Base-by-base conservation (phyloP, 163 green algal genomes). In the Chloroidium sp. region DNA sequence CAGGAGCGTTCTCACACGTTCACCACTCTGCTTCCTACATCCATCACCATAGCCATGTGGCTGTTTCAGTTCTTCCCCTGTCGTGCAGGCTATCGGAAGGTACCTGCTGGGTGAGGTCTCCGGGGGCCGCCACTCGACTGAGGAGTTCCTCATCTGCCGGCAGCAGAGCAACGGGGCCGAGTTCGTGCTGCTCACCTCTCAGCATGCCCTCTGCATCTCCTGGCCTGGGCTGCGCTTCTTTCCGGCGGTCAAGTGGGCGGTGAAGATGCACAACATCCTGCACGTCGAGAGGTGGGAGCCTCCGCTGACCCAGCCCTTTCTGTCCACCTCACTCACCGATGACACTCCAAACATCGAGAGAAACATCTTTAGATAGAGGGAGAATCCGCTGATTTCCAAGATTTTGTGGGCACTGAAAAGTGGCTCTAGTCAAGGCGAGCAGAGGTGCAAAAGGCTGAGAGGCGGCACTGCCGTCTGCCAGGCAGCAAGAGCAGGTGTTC, bases 101-200 rank as follows among this genome's bases (percentile, higher is more conserved):
- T 86, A 77, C 62, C 64, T 92, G 81, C 78, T 91, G 62, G 14
- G 61, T 0, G 81, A 84, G 75, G 60, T 92, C 8, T 81, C 85
- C 61, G 6, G 14, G 3, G 69, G 78, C 1, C 78, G 67, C 68
- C 69, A 68, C n/a, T 74, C 79, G 36, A 36, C 57, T 4, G 76
- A 76, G 10, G 76, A 59, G 1, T 86, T 86, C 58, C 4, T 83
- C 3, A 12, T 79, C 2, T 86, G 82, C 69, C 78, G 61, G 3
- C 82, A 81, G 69, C 69, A 83, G 68, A 60, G 61, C 8, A 57
- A 2, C 3, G 69, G 69, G 58, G 57, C 12, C 6, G 69, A 77
- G 2, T 84, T 62, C 78, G 69, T 59, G 59, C 36, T 80, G 76
- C 69, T 82, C 57, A 86, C 80, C 2, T 4, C 61, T 4, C 6